Base-by-base conservation (phyloP, 169 alveolate genomes). In the Cardiosporidium cionae region DNA sequence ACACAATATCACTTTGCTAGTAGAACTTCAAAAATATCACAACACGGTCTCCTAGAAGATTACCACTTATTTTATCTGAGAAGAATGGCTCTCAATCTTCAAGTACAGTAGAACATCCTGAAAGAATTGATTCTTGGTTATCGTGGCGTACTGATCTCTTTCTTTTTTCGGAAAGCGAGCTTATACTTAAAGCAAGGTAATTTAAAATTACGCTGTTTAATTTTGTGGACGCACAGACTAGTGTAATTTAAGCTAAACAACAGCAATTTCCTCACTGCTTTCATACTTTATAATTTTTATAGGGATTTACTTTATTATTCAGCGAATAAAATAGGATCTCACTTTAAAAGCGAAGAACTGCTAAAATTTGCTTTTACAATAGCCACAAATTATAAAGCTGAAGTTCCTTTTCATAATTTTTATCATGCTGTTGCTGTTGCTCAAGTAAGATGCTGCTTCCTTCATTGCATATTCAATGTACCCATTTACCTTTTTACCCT, bases 341-440 rank as follows among this genome's bases (percentile, higher is more conserved):
- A n/a, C 58, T 16, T 44, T 16, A 16, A 16, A n/a, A n/a, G 27
- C n/a, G n/a, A 16, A 16, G n/a, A 44, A 44, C 16, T 44, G 58
- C n/a, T 44, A 16, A 44, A 44, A 44, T 44, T 44, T 44, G 58
- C 58, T 44, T 44, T 16, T 44, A 16, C n/a, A 16, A 16, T 44
- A 16, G 16, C 58, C 16, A 16, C 16, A n/a, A 44, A 44, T n/a
- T 44, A 44, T n/a, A 44, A 44, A 44, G n/a, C 27, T 44, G 58
- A 65, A 0, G 71, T 63, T 32, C 79, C 79, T 32, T 77, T 67
- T 25, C 83, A 77, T 58, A 77, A 77, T 53, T 77, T 77, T 66
- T 54, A 77, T 23, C 83, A 77, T 29, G 83, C 83, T 16, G 66
- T 70, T 35, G 53, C 65, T 53, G 83, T 77, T 36, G 68, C 72